phyloP scores from a whole-genome alignment of 495 filamentous ascomycete species.

The Aspergillus sparsus region DNA sequence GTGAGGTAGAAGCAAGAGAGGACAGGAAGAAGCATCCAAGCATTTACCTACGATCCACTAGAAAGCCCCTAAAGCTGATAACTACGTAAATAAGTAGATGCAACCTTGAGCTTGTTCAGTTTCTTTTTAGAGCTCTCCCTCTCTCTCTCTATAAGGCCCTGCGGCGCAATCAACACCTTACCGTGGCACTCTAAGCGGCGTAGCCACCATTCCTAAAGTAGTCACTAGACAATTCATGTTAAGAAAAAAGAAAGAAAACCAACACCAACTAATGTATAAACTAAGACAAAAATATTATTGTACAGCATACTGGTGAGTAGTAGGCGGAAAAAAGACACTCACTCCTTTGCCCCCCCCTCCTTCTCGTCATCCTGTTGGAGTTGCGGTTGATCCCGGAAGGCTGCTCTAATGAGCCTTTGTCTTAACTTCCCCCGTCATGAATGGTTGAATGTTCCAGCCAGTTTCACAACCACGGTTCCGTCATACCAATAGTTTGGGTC shows the following conservation, averaged over 20 bases:
- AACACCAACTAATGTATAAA: conserved; percentile 3
- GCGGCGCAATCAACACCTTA: conserved; percentile 19
- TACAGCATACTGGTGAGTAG: conserved; percentile 3
- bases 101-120: conserved; percentile 13
- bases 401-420: neutral
- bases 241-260: neutral
- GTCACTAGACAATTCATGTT: neutral
- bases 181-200: conserved; percentile 19
- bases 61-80: conserved; percentile 1
- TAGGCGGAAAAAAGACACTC: neutral
- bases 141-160: neutral
- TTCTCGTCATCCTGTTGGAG: neutral
- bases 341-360: neutral
- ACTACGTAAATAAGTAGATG: conserved; percentile 10
- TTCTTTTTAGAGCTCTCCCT: too few species aligned
- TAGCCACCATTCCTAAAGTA: conserved; percentile 13
- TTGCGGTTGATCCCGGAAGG: conserved; percentile 10
- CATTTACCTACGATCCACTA: neutral
- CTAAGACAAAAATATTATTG: neutral
- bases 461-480: conserved; percentile 20
- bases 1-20: neutral
- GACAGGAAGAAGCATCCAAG: neutral
- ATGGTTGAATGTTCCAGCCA: conserved; percentile 3
- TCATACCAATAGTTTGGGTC: conserved; percentile 14
- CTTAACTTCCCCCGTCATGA: conserved; percentile 4